These are phyloP conservation scores for Entophlyctis helioformis DNA, from an alignment of 192 early-diverging fungal species.

Conservation along the genomic window DNA sequence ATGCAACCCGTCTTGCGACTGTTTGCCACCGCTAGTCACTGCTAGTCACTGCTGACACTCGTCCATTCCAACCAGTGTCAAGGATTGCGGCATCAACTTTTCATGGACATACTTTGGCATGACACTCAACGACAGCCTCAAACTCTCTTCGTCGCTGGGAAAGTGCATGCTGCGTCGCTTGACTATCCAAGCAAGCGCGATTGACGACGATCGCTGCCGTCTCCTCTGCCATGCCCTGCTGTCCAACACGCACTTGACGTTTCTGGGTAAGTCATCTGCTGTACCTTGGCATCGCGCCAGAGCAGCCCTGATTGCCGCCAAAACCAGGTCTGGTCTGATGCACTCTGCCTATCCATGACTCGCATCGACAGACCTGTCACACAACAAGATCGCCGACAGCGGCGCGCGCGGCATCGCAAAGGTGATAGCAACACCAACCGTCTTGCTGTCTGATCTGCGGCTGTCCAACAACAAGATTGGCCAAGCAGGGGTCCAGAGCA, in stretches of 20 bases:
- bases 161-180: conserved; percentile 8
- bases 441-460: conserved; percentile 15
- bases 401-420: conserved; percentile 33
- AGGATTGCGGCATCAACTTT: conserved; percentile 39
- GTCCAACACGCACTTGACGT: conserved; percentile 18
- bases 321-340: too few species aligned
- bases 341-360: too few species aligned
- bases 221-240: conserved; percentile 21
- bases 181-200: conserved; percentile 20
- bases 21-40: too few species aligned
- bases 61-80: conserved; percentile 11
- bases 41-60: too few species aligned
- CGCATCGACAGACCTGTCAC: conserved; percentile 28
- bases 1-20: neutral
- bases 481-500: conserved; percentile 10
- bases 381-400: conserved; percentile 33
- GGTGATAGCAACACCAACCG: conserved; percentile 15
- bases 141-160: too few species aligned
- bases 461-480: conserved; percentile 32
- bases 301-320: too few species aligned
- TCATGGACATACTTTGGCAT: conserved; percentile 36
- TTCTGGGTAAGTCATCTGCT: conserved; percentile 18
- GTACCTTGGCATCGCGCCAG: too few species aligned
- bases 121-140: conserved; percentile 30
- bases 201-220: conserved; percentile 32